Evolutionary conservation across 208 protist species (phyloP), one percentile per base, ranked within the genome.

Genomic region (Leishmania braziliensis): DNA sequence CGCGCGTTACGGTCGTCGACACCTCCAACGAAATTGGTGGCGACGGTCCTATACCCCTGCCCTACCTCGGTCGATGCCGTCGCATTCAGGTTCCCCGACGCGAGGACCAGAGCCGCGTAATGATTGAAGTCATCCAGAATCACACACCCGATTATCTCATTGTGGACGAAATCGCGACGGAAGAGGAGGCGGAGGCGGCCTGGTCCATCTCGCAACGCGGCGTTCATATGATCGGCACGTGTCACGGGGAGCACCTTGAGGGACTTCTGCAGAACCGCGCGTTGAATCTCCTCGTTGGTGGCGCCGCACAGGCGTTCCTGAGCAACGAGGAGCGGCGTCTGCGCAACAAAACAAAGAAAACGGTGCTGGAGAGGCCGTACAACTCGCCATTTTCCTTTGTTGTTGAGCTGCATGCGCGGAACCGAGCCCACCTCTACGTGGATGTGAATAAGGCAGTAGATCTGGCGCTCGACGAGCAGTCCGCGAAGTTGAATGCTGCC

Each of bases 1-100:
- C 88, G 54, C 92, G 95, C 18, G 92, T 98, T 1, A 92, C 94
- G 50, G 89, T 99, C 20, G 95, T 99, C 14, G 98, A 99, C 82
- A 99, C 97, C 1, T 98, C 97, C 10, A 98, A 98, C 81, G 98
- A 99, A 82, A 99, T 99, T 75, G 96, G 92, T 8, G 98, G 98
- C 46, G 96, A 98, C 71, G 93, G 93, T 20, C 83, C 96, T 36
- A 79, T 96, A 23, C 95, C 97, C 16, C 81, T 98, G 84, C 86
- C 91, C 9, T 96, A 93, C 83, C 87, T 99, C 26, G 97, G 97
- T 4, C 84, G 87, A 14, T 96, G 96, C 60, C 90, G 98, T 8
- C 91, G 97, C 54, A 94, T 99, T 51, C 95, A 97, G 73, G 96
- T 99, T 46, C 86, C 89, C 5, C 73, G 76, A 14, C 90, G 91